phyloP scores from a whole-genome alignment of 345 rosid genomes.

The Citrus medica region DNA sequence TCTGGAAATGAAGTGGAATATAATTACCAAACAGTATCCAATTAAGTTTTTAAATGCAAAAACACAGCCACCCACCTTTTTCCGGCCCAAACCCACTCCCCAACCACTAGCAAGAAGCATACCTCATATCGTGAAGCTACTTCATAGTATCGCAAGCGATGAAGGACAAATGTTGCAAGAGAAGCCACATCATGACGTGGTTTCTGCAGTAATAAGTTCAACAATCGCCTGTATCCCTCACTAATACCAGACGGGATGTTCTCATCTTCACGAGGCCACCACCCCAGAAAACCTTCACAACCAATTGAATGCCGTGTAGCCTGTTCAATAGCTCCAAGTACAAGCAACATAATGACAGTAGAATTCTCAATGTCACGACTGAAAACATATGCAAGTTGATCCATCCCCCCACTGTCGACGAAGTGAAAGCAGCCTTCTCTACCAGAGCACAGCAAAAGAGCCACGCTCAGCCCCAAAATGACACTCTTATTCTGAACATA shows the following conservation, averaged over 20 bases:
- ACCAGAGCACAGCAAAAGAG: conserved; percentile 80
- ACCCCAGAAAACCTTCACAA: conserved; percentile 88
- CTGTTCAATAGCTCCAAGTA: conserved; percentile 85
- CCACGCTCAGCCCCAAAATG: conserved; percentile 68
- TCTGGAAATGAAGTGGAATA: conserved; percentile 41
- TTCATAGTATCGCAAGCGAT: conserved; percentile 85
- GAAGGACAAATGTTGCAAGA: conserved; percentile 72
- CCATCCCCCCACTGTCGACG: conserved; percentile 80
- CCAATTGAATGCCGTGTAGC: conserved; percentile 90
- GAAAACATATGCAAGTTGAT: conserved; percentile 55
- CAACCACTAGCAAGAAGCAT: conserved; percentile 1
- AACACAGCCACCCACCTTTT: neutral
- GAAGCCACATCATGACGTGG: conserved; percentile 86
- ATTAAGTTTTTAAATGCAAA: neutral
- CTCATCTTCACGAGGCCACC: conserved; percentile 98
- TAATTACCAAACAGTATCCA: conserved; percentile 19
- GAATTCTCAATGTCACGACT: conserved; percentile 48
- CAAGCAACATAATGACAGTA: conserved; percentile 47
- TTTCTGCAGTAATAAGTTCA: conserved; percentile 75
- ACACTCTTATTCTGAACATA: conserved; percentile 60
- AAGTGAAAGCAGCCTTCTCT: conserved; percentile 93
- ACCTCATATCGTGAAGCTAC: conserved; percentile 95
- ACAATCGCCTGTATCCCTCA: conserved; percentile 70
- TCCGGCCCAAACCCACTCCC: neutral
- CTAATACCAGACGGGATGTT: conserved; percentile 66